phyloP scores from a whole-genome alignment of 2,329 filamentous ascomycete genomes.

The Nannizziopsis arthrosporioides region DNA sequence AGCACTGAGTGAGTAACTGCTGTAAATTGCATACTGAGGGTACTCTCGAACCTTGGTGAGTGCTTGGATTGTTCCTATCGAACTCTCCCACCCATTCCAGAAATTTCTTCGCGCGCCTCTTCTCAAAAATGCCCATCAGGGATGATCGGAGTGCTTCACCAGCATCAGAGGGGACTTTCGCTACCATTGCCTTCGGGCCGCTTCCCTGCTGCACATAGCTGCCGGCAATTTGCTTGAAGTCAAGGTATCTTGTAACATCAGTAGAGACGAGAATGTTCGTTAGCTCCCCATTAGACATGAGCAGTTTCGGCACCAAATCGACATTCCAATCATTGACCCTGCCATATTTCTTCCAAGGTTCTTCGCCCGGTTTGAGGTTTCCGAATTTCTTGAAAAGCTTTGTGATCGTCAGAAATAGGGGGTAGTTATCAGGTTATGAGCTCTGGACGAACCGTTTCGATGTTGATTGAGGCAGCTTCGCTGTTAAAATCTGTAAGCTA shows the following conservation, averaged over 20 bases:
- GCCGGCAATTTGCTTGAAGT: conserved; percentile 89
- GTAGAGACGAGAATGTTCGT: conserved; percentile 98
- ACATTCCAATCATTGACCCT: conserved; percentile 98
- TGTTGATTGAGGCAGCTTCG: conserved; percentile 91
- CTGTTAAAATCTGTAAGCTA: conserved; percentile 34
- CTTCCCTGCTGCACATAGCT: conserved; percentile 89
- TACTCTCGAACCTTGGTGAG: conserved; percentile 86
- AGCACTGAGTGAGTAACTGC: conserved; percentile 16
- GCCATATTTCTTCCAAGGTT: conserved; percentile 98
- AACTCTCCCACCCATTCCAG: conserved; percentile 90
- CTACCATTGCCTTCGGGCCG: conserved; percentile 74
- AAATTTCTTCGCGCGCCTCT: conserved; percentile 92
- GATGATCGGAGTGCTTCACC: conserved; percentile 81
- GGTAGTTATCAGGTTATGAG: background rate
- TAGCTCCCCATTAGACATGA: conserved; percentile 97
- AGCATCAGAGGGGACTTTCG: conserved; percentile 92
- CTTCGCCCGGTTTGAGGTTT: conserved; percentile 63
- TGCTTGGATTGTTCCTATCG: conserved; percentile 65
- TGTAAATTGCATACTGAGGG: background rate
- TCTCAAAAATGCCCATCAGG: conserved; percentile 95
- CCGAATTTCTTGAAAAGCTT: conserved; percentile 96
- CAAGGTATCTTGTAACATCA: conserved; percentile 76
- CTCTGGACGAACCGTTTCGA: conserved; percentile 60
- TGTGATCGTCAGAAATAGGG: conserved; percentile 24
- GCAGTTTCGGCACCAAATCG: conserved; percentile 92